Conservation (phyloP, 129 eudicot genomes). For the Rutidosis leptorrhynchoides region DNA sequence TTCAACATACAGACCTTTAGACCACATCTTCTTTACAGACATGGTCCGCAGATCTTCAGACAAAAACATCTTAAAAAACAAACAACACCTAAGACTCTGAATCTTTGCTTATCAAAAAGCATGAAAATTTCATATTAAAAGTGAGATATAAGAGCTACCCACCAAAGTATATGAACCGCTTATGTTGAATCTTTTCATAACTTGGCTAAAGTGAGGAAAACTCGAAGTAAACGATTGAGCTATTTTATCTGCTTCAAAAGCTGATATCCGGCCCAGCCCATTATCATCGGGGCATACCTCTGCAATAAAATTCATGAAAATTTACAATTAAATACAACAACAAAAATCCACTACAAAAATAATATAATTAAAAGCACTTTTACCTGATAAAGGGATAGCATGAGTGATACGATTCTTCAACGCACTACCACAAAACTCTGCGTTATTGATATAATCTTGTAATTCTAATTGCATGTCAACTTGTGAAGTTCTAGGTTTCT, state of each 20-base stretch:
- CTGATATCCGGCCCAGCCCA: slow-evolving; percentile 34
- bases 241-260: slow-evolving; percentile 71
- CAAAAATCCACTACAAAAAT: neutral
- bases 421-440: slow-evolving; percentile 28
- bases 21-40: too few relatives aligned
- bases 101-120: neutral
- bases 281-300: slow-evolving; percentile 37
- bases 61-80: too few relatives aligned
- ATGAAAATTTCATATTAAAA: neutral
- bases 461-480: slow-evolving; percentile 31
- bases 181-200: slow-evolving; percentile 81
- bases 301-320: slow-evolving; percentile 30
- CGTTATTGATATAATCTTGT: slow-evolving; percentile 28
- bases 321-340: too few relatives aligned
- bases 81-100: neutral
- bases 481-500: slow-evolving; percentile 55
- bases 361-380: neutral
- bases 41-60: too few relatives aligned
- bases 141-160: slow-evolving; percentile 20
- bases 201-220: slow-evolving; percentile 62
- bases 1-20: too few relatives aligned
- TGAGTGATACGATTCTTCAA: slow-evolving; percentile 40
- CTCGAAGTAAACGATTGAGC: slow-evolving; percentile 58
- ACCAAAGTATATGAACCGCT: slow-evolving; percentile 93
- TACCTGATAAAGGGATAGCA: slow-evolving; percentile 60